phyloP scores from a whole-genome alignment of 768 basidiomycete genomes.

The Kwoniella heveanensis region DNA sequence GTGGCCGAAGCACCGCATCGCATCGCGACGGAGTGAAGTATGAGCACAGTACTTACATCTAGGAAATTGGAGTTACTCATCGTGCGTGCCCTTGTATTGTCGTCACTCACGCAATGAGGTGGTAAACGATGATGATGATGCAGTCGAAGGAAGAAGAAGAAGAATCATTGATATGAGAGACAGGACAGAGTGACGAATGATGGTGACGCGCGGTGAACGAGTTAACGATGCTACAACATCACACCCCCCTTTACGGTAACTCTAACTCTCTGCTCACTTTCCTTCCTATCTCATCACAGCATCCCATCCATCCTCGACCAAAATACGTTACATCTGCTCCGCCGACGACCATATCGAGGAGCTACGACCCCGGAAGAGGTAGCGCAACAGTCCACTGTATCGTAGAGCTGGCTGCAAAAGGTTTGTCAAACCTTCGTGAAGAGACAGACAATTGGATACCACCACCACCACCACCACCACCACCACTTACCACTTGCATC shows the following conservation, averaged over 20 bases:
- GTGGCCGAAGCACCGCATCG: no score
- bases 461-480: no score
- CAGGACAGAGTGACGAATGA: not conserved
- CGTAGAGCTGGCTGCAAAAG: no score
- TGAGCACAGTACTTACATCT: conserved; percentile 46
- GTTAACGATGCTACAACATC: not conserved
- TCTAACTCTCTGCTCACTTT: not conserved
- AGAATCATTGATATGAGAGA: not conserved
- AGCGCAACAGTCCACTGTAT: no score
- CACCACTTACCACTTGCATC: no score
- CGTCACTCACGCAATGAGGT: not conserved
- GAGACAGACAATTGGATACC: no score
- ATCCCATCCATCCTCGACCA: conserved; percentile 8
- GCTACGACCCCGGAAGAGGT: no score
- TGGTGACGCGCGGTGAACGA: conserved; percentile 9
- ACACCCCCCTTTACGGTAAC: conserved; percentile 1
- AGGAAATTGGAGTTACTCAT: conserved; percentile 56
- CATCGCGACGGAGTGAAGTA: no score
- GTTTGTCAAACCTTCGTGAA: no score
- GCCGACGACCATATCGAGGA: no score
- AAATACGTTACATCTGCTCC: no score
- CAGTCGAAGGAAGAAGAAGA: not conserved
- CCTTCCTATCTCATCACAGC: not conserved
- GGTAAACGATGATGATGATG: not conserved
- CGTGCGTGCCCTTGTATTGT: not conserved